phyloP scores from a whole-genome alignment of 2,329 filamentous ascomycete species.

The Colletotrichum karsti region DNA sequence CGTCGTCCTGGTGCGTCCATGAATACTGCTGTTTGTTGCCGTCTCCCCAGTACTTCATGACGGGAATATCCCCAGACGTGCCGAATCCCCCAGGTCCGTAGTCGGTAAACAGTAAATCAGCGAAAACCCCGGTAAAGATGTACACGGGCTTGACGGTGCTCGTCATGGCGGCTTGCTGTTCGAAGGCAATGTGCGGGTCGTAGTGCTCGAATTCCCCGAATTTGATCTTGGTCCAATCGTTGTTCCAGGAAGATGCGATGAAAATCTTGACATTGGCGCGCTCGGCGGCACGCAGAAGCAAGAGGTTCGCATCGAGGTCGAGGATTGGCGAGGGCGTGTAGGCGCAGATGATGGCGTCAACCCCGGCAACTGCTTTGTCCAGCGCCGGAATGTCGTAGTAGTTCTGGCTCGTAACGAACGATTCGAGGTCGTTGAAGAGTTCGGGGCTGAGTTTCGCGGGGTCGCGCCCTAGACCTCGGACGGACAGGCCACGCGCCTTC shows the following conservation, averaged over 20 bases:
- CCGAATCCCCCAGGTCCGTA: constrained; percentile 11
- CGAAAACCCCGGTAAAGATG: constrained; percentile 39
- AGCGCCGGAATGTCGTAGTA: constrained; percentile 42
- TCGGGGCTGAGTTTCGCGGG: constrained; percentile 36
- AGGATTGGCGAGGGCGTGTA: constrained; percentile 34
- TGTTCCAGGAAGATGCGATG: constrained; percentile 40
- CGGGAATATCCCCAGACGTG: background rate
- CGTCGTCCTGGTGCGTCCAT: constrained; percentile 9
- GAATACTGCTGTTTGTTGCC: constrained; percentile 6
- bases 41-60: constrained; percentile 8
- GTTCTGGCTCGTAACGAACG: constrained; percentile 33
- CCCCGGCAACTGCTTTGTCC: constrained; percentile 39
- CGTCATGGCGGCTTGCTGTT: constrained; percentile 37
- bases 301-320: constrained; percentile 42
- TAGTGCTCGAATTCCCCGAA: constrained; percentile 42
- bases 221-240: constrained; percentile 39
- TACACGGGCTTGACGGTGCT: constrained; percentile 39
- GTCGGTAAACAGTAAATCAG: constrained; percentile 34
- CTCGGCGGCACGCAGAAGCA: constrained; percentile 45
- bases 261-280: constrained; percentile 41
- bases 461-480: constrained; percentile 43
- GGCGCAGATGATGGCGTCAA: constrained; percentile 44
- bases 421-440: constrained; percentile 34
- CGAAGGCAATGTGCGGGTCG: constrained; percentile 42
- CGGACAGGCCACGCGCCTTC: constrained; percentile 38